Percentiles rank a stretch among this genome's conserved stretches.
These are phyloP conservation scores for Lepiota venenata DNA, from an alignment of 768 basidiomycete genomes.

Conservation along the genomic window DNA sequence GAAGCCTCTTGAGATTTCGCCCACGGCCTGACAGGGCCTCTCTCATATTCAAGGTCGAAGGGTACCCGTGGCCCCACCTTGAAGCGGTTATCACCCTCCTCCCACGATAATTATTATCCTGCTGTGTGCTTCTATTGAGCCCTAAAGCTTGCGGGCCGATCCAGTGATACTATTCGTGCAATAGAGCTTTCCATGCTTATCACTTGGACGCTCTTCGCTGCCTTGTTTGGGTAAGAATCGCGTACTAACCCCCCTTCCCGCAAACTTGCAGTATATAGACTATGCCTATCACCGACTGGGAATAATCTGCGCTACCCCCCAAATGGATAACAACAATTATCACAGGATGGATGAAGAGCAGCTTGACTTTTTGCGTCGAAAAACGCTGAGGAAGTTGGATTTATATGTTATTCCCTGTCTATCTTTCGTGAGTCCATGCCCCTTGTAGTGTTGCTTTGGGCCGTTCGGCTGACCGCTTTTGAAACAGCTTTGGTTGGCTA, in stretches of 20 bases:
- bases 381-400: slow-evolving; percentile 28
- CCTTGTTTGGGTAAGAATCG: too few relatives aligned
- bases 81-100: too few relatives aligned
- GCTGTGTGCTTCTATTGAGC: too few relatives aligned
- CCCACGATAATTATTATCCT: too few relatives aligned
- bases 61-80: too few relatives aligned
- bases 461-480: not conserved
- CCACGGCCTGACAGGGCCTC: not conserved
- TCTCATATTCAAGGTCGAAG: too few relatives aligned
- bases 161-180: too few relatives aligned
- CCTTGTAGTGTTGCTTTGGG: not conserved
- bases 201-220: too few relatives aligned
- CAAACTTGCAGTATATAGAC: not conserved
- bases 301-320: not conserved
- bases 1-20: not conserved
- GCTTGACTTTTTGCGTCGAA: not conserved
- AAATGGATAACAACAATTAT: not conserved
- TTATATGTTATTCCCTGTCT: slow-evolving; percentile 30
- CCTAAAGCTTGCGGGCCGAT: too few relatives aligned
- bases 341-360: not conserved
- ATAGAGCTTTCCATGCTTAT: too few relatives aligned
- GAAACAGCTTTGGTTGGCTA: slow-evolving; percentile 3
- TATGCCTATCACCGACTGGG: not conserved
- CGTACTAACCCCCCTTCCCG: not conserved
- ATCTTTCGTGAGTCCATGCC: slow-evolving; percentile 23